Percentiles rank a stretch among this genome's conserved stretches.
phyloP scores from a whole-genome alignment of 139 green algal genomes.

The Desmodesmus armatus region DNA sequence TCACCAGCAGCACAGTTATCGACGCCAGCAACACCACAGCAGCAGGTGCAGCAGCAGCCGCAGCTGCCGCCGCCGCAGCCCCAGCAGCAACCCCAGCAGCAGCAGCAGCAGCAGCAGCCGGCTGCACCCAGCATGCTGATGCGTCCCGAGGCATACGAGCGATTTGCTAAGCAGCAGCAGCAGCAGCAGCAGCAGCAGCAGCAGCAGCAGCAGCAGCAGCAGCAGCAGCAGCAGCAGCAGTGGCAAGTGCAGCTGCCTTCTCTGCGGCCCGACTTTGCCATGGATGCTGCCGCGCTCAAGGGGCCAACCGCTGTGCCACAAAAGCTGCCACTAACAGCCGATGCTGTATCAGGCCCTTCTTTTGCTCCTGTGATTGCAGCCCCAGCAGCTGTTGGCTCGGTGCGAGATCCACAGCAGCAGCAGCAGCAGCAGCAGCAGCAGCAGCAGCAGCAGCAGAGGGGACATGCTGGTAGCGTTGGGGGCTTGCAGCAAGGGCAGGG shows the following conservation, averaged over 20 bases:
- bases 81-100: background rate
- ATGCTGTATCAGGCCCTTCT: background rate
- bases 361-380: background rate
- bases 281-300: too few species aligned
- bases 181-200: background rate
- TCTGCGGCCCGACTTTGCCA: too few species aligned
- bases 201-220: background rate
- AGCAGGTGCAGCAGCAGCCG: background rate
- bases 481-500: too few species aligned
- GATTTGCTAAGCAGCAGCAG: too few species aligned
- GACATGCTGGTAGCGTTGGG: too few species aligned
- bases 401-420: background rate
- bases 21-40: background rate
- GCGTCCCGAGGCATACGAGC: too few species aligned
- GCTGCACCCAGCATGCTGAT: too few species aligned
- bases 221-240: background rate
- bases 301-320: background rate
- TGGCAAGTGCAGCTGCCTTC: background rate
- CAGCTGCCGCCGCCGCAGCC: background rate
- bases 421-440: background rate
- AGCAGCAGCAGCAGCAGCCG: background rate
- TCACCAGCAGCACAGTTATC: background rate
- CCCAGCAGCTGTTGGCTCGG: background rate
- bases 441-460: background rate
- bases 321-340: background rate